Evolutionary conservation across 2,329 filamentous ascomycete species (phyloP), one percentile per base, ranked within the genome.

Genomic region (Cladosporium sp.): DNA sequence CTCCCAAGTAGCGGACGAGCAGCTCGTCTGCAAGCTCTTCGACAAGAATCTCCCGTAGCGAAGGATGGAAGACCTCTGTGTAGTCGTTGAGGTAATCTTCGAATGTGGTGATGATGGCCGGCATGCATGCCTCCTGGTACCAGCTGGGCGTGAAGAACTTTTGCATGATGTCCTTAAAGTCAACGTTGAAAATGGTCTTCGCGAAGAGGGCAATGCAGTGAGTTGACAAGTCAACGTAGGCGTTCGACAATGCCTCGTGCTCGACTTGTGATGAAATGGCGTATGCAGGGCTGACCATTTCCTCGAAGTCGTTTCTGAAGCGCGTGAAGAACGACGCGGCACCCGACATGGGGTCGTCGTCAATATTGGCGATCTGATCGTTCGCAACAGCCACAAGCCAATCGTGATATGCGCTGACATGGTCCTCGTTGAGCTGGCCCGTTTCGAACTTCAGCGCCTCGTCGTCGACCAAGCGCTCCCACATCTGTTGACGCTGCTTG

Each of bases 311-410:
- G 71, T 89, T 87, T 71, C 88, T 88, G 86, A 97, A 97, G 73
- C 90, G 89, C 4, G 91, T 89, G 58, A 98, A 85, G 80, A 97
- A 97, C 32, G 91, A 91, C 28, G 91, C 82, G 34, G 90, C 88
- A 66, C 86, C 87, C 67, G 92, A 90, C 70, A 90, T 90, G 75
- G 85, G 80, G 43, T 77, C 76, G 63, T 98, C 96, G 77, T 98
- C 95, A 74, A 99, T 97, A 78, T 93, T 97, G 65, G 93, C 93
- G 76, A 99, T 98, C 78, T 99, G 95, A 79, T 99, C 95, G 80
- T 99, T 99, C 71, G 96, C 95, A 65, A 96, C 92, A 54, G 95
- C 93, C 62, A 99, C 89, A 64, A 99, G 89, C 93, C 94, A 99
- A 80, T 99, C 95, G 74, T 89, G 86, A 51, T 89, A 77, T 23